These are phyloP conservation scores for Capronia americana DNA, from an alignment of 2,329 filamentous ascomycete species.

Conservation along the genomic window DNA sequence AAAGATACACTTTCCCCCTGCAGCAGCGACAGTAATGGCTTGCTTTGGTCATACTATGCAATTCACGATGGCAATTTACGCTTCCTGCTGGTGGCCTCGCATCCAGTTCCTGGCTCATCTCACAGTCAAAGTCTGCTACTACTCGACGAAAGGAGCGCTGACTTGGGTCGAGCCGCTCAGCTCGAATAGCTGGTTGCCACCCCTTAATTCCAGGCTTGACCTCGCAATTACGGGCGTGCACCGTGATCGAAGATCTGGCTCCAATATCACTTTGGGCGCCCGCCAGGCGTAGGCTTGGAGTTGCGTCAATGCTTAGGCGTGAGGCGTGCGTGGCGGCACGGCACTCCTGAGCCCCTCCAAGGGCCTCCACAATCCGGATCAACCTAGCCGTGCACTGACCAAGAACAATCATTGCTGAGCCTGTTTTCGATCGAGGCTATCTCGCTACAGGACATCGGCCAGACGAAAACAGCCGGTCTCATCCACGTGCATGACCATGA, in stretches of 20 bases:
- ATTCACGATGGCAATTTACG: not conserved
- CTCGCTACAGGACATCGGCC: slow-evolving; percentile 17
- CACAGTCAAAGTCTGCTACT: not conserved
- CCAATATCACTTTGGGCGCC: slow-evolving; percentile 16
- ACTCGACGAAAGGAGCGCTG: slow-evolving; percentile 1
- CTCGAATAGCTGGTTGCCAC: not conserved
- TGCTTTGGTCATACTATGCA: not conserved
- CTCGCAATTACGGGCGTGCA: not conserved
- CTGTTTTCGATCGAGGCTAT: slow-evolving; percentile 22
- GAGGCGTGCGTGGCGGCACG: slow-evolving; percentile 10
- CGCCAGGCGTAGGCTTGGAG: not conserved
- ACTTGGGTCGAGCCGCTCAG: slow-evolving; percentile 15
- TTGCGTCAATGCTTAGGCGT: slow-evolving; percentile 3
- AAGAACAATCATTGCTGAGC: slow-evolving; percentile 1
- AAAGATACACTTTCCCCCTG: not conserved
- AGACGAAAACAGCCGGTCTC: slow-evolving; percentile 18
- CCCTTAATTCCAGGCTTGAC: not conserved
- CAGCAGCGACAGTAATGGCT: not conserved
- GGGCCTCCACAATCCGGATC: slow-evolving; percentile 10
- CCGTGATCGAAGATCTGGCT: not conserved
- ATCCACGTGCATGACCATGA: slow-evolving; percentile 21
- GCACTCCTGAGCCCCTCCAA: not conserved
- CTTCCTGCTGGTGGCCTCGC: slow-evolving; percentile 6
- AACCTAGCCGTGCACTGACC: slow-evolving; percentile 7
- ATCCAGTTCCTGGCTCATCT: not conserved